phyloP scores from a whole-genome alignment of 345 rosid genomes.

The rapeseed (Brassica napus) region Da-Ae NC_063443.1:12382501-12383000 shows the following conservation, averaged over 20 bases:
- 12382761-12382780: conserved; percentile 9
- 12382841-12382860: conserved; percentile 29
- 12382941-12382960: conserved; percentile 31
- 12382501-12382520: conserved; percentile 46
- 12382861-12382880: conserved; percentile 8
- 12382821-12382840: conserved; percentile 17
- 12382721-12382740: conserved; percentile 31
- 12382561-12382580: conserved; percentile 27
- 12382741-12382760: conserved; percentile 35
- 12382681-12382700: conserved; percentile 31
- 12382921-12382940: conserved; percentile 23
- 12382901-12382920: conserved; percentile 25
- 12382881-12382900: conserved; percentile 26
- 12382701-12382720: not conserved
- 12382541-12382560: conserved; percentile 24
- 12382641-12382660: conserved; percentile 10
- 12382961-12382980: conserved; percentile 17
- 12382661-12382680: conserved; percentile 18
- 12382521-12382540: conserved; percentile 36
- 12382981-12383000: conserved; percentile 19
- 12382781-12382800: conserved; percentile 30
- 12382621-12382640: conserved; percentile 16
- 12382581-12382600: conserved; percentile 34
- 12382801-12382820: not conserved
- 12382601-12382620: conserved; percentile 28